Conservation (phyloP, 257 asterid genomes). For the Ophiorrhiza pumila region DNA sequence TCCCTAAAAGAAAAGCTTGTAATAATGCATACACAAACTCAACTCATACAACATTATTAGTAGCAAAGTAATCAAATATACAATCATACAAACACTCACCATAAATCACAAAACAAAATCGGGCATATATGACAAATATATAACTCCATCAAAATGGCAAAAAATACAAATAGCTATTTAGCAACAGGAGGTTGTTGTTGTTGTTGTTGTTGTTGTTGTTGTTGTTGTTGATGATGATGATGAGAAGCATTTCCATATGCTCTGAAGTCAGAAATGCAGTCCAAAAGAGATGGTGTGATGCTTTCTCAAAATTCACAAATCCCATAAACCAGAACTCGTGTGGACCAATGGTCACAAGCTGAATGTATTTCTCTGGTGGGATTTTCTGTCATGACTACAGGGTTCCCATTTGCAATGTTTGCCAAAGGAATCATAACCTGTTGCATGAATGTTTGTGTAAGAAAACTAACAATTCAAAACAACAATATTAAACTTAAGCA, state of each 20-base stretch:
- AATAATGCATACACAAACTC: too few species aligned
- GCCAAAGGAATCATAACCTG: conserved; percentile 59
- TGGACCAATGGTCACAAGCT: conserved; percentile 46
- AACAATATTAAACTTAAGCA: too few species aligned
- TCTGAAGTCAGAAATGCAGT: conserved; percentile 43
- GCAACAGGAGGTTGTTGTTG: background rate
- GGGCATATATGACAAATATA: too few species aligned
- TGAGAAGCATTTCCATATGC: conserved; percentile 14
- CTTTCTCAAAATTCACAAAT: conserved; percentile 53
- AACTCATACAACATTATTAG: too few species aligned
- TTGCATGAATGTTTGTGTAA: background rate
- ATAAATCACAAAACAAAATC: background rate
- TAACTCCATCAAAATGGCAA: background rate
- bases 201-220: too few species aligned
- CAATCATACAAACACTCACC: too few species aligned
- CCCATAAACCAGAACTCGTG: conserved; percentile 93
- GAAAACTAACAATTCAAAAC: too few species aligned
- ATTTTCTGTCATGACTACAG: conserved; percentile 43
- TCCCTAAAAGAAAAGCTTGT: too few species aligned
- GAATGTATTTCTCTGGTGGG: conserved; percentile 63
- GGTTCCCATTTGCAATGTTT: conserved; percentile 47
- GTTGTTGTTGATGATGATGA: too few species aligned
- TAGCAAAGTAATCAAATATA: too few species aligned
- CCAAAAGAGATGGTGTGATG: conserved; percentile 59
- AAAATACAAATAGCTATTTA: background rate